A percentile compares a stretch with the other conserved stretches of the same genome.
Evolutionary conservation across 345 rosid species (phyloP).

Genomic region (Eucalyptus leucophloia): DNA sequence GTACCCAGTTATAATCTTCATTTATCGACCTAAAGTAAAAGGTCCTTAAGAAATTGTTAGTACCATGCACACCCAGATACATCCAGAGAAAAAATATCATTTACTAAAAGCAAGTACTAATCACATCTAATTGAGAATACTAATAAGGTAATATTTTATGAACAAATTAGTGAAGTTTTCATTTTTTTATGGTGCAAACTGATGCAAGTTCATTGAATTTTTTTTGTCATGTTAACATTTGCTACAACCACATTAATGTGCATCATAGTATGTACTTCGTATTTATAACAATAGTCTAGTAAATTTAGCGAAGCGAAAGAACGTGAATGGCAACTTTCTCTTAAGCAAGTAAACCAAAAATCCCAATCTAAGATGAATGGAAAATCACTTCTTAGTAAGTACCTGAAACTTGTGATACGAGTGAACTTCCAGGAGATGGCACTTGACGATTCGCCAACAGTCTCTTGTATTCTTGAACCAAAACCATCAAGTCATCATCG

Average conservation of each 20-base stretch:
- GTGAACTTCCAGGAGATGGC: not conserved
- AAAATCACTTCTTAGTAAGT: not conserved
- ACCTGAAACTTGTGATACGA: not conserved
- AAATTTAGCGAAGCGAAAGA: not conserved
- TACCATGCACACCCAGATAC: not conserved
- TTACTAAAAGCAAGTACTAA: not conserved
- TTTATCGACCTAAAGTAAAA: not conserved
- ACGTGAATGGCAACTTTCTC: not conserved
- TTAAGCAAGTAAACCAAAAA: not conserved
- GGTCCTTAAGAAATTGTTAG: not conserved
- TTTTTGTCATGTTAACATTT: not conserved
- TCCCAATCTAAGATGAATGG: not conserved
- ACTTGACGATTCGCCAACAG: not conserved
- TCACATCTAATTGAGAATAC: not conserved
- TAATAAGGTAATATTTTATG: not conserved
- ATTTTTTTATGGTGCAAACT: not conserved
- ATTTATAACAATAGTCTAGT: not conserved
- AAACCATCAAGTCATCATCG: not conserved
- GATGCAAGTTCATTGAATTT: not conserved
- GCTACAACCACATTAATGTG: not conserved
- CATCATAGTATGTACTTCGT: not conserved
- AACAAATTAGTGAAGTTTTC: not conserved
- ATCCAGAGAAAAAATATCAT: not conserved
- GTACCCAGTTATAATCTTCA: not conserved
- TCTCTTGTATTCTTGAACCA: not conserved